Conservation (phyloP, 2,329 filamentous ascomycete species). For the Phyllosticta capitalensis region DNA sequence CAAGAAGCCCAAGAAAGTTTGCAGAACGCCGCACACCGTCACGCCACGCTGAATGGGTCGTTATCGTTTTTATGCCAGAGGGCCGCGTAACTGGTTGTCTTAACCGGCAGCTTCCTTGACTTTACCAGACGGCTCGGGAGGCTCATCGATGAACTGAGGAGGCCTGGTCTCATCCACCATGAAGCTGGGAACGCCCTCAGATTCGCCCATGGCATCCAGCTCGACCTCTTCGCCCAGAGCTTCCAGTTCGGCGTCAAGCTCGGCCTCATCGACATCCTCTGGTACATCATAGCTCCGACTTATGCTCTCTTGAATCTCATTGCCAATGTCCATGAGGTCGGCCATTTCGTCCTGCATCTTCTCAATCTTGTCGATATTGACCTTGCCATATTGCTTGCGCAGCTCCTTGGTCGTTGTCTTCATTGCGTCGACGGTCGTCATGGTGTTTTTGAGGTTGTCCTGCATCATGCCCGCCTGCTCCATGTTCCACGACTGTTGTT, state of each 20-base stretch:
- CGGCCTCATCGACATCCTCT: constrained; percentile 92
- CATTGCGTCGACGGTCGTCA: constrained; percentile 96
- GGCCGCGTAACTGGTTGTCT: background rate
- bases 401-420: constrained; percentile 93
- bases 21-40: constrained; percentile 9
- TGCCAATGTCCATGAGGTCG: constrained; percentile 92
- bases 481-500: constrained; percentile 97
- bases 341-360: constrained; percentile 98
- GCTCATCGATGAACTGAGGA: constrained; percentile 84
- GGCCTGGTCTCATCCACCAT: constrained; percentile 79
- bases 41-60: constrained; percentile 6
- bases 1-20: constrained; percentile 9
- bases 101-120: constrained; percentile 69
- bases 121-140: constrained; percentile 59
- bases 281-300: constrained; percentile 87
- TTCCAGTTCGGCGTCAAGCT: constrained; percentile 93
- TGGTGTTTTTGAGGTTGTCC: constrained; percentile 95
- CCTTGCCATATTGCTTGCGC: constrained; percentile 89
- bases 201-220: constrained; percentile 58
- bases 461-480: constrained; percentile 98
- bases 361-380: constrained; percentile 96
- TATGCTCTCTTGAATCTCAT: constrained; percentile 95
- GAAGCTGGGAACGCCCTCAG: constrained; percentile 66
- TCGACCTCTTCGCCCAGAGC: constrained; percentile 91
- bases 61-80: background rate